Conservation (phyloP, 2,329 filamentous ascomycete genomes). For the Claviceps sp. region DNA sequence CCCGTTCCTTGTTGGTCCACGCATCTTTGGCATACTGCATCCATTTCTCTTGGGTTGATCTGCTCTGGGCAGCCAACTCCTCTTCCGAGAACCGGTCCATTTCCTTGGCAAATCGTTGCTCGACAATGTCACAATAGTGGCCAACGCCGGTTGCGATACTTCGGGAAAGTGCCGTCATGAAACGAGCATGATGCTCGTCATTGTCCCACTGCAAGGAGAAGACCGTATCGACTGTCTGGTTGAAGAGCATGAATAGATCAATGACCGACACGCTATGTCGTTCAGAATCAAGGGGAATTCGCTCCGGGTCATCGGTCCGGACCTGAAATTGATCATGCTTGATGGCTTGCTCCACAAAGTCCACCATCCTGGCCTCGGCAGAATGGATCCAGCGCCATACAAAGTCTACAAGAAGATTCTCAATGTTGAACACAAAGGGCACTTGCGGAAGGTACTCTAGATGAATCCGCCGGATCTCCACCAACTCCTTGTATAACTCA, state of each 20-base stretch:
- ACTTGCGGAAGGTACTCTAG: constrained; percentile 56
- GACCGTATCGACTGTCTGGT: constrained; percentile 79
- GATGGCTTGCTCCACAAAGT: constrained; percentile 80
- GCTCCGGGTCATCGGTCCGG: constrained; percentile 47
- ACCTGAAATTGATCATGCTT: constrained; percentile 81
- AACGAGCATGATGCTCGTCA: constrained; percentile 84
- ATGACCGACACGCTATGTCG: constrained; percentile 88
- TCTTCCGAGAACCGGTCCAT: constrained; percentile 88
- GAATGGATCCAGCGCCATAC: constrained; percentile 90
- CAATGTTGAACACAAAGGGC: constrained; percentile 77
- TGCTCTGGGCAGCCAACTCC: constrained; percentile 63
- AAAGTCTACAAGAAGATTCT: constrained; percentile 75
- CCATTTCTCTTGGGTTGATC: constrained; percentile 83
- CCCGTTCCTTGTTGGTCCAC: constrained; percentile 81
- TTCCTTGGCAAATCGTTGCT: constrained; percentile 72
- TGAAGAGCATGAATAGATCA: constrained; percentile 89
- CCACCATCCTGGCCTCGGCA: constrained; percentile 65
- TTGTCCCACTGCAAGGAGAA: constrained; percentile 83
- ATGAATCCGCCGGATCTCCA: constrained; percentile 74
- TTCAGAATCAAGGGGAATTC: constrained; percentile 60
- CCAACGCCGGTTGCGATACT: constrained; percentile 72
- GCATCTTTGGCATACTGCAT: constrained; percentile 89
- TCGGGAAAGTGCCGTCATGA: constrained; percentile 88
- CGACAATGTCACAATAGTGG: constrained; percentile 82
- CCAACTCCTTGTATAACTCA: constrained; percentile 78